A percentile compares a stretch with the other conserved stretches of the same genome.
Conservation (phyloP, 371 early-diverging fungal genomes). For the Phascolomyces articulosus region DNA sequence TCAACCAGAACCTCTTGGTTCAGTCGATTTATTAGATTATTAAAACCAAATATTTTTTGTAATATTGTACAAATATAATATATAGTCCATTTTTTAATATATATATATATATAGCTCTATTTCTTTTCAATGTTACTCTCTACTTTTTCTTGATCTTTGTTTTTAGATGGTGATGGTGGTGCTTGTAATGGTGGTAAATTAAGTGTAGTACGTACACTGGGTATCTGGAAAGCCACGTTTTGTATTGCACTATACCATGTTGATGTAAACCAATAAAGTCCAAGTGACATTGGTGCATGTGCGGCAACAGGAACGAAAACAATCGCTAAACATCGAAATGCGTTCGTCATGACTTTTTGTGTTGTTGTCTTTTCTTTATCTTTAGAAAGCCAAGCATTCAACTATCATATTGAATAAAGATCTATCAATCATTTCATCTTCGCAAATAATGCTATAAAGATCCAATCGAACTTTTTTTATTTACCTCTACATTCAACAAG, state of each 20-base stretch:
- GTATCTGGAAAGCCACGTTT: constrained; percentile 56
- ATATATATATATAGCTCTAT: background rate
- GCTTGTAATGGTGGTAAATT: constrained; percentile 8
- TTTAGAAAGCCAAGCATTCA: constrained; percentile 55
- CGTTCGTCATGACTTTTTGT: constrained; percentile 54
- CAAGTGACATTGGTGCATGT: constrained; percentile 70
- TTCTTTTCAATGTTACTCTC: background rate
- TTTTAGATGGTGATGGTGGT: background rate
- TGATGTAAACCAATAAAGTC: constrained; percentile 68
- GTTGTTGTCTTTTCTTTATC: constrained; percentile 39
- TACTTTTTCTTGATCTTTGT: background rate
- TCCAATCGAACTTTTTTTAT: background rate
- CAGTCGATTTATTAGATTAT: no score
- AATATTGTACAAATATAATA: background rate
- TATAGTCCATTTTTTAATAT: background rate
- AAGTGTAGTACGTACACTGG: constrained; percentile 27
- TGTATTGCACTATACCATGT: constrained; percentile 63
- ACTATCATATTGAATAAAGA: no score
- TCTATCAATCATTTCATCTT: no score
- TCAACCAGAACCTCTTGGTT: constrained; percentile 20
- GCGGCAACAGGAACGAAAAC: constrained; percentile 72
- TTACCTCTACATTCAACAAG: constrained; percentile 74
- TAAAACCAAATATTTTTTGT: background rate
- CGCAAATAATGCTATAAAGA: background rate
- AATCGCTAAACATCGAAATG: constrained; percentile 62